Conservation (phyloP, 75 land plant genomes). For the Sequoia sempervirens region DNA sequence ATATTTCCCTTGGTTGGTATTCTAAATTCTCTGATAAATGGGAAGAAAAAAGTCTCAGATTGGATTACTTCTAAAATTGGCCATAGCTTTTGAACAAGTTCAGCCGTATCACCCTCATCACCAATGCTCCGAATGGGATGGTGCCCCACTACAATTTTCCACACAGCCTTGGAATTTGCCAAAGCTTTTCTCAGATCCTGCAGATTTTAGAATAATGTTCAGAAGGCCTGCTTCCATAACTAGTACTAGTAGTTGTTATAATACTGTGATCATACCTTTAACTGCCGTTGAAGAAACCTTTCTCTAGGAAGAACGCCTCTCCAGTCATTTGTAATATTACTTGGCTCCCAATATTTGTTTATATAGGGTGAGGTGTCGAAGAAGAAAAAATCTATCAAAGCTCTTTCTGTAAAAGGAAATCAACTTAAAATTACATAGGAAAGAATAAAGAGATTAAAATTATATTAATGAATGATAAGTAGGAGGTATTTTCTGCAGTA, state of each 20-base stretch:
- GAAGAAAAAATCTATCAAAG: conserved; percentile 33
- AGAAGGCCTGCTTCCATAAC: background rate
- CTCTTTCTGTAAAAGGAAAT: conserved; percentile 15
- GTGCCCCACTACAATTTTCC: conserved; percentile 27
- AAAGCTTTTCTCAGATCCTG: conserved; percentile 12
- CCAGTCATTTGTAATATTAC: too few relatives aligned
- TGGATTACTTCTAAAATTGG: conserved; percentile 12
- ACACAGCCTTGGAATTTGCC: conserved; percentile 12
- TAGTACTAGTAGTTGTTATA: background rate
- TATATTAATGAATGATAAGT: background rate
- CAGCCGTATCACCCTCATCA: conserved; percentile 10
- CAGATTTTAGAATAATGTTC: background rate
- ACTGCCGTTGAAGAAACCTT: conserved; percentile 40
- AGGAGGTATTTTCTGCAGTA: too few relatives aligned
- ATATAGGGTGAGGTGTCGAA: conserved; percentile 42
- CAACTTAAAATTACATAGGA: background rate
- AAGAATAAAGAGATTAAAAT: background rate
- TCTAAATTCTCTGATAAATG: too few relatives aligned
- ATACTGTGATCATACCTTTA: conserved; percentile 31
- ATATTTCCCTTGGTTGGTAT: too few relatives aligned
- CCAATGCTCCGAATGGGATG: conserved; percentile 19
- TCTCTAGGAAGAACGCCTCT: conserved; percentile 13
- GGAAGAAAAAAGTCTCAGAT: background rate
- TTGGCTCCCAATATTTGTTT: background rate
- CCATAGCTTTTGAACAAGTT: conserved; percentile 12